A percentile compares a stretch with the other conserved stretches of the same genome.
phyloP scores from a whole-genome alignment of 2,329 filamentous ascomycete genomes.

The Boeremia exigua region DNA sequence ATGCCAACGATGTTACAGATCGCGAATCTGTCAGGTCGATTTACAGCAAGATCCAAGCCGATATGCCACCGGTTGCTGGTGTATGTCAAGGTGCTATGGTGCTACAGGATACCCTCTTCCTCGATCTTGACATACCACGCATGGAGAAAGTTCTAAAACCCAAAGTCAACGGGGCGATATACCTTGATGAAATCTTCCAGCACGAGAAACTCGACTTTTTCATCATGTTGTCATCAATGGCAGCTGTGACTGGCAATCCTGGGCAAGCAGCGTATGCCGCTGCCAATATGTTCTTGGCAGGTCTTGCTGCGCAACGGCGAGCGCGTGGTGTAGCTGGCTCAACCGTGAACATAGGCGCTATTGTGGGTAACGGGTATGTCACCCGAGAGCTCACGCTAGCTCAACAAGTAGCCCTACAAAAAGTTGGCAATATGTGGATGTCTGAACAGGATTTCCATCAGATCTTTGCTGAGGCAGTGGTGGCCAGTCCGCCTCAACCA shows the following conservation, averaged over 20 bases:
- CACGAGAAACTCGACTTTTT: slow-evolving; percentile 31
- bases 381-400: background rate
- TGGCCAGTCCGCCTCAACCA: background rate
- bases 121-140: slow-evolving; percentile 5
- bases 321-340: slow-evolving; percentile 49
- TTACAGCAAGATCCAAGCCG: background rate
- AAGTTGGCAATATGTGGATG: slow-evolving; percentile 6
- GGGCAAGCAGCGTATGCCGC: slow-evolving; percentile 31
- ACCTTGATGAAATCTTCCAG: slow-evolving; percentile 26
- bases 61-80: slow-evolving; percentile 20
- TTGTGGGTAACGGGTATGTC: slow-evolving; percentile 51
- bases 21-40: background rate
- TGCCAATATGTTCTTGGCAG: slow-evolving; percentile 48
- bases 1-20: slow-evolving; percentile 10
- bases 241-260: slow-evolving; percentile 14
- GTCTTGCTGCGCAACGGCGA: slow-evolving; percentile 47
- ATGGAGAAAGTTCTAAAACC: slow-evolving; percentile 19
- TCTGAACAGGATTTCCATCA: slow-evolving; percentile 26
- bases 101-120: slow-evolving; percentile 21
- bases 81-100: slow-evolving; percentile 35
- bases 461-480: slow-evolving; percentile 22
- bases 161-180: slow-evolving; percentile 23
- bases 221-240: slow-evolving; percentile 29
- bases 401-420: slow-evolving; percentile 31
- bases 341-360: slow-evolving; percentile 39